phyloP scores from a whole-genome alignment of 2,329 filamentous ascomycete genomes.

The Fusarium cyanostomum region DNA sequence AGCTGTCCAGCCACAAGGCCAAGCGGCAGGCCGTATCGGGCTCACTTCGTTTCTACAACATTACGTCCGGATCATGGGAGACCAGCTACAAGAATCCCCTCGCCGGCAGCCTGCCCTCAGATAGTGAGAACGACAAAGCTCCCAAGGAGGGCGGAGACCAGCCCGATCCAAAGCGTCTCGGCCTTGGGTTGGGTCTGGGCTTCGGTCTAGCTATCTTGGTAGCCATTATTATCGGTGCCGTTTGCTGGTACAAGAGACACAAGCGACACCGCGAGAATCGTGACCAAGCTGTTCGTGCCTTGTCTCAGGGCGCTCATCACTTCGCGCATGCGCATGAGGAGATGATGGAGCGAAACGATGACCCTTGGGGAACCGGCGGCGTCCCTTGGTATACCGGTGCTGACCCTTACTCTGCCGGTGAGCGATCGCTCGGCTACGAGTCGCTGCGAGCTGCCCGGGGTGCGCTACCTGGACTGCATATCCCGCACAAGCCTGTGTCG shows the following conservation, averaged over 20 bases:
- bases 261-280: constrained; percentile 49
- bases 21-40: constrained; percentile 48
- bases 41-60: constrained; percentile 61
- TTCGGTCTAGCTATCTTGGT: constrained; percentile 67
- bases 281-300: constrained; percentile 58
- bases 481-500: constrained; percentile 48
- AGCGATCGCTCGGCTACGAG: constrained; percentile 60
- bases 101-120: constrained; percentile 12
- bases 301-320: constrained; percentile 60
- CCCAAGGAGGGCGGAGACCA: constrained; percentile 35
- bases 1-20: constrained; percentile 50
- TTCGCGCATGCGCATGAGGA: constrained; percentile 57
- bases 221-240: constrained; percentile 57
- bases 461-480: constrained; percentile 39
- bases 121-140: constrained; percentile 30
- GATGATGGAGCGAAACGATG: constrained; percentile 56
- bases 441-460: constrained; percentile 53
- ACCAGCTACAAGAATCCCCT: constrained; percentile 60
- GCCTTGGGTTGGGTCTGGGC: constrained; percentile 59
- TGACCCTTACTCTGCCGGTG: constrained; percentile 55
- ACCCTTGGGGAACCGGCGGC: constrained; percentile 39
- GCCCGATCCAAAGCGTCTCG: constrained; percentile 38
- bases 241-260: constrained; percentile 60
- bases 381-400: constrained; percentile 57
- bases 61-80: constrained; percentile 65